Conservation (phyloP, 768 basidiomycete genomes). For the Fistulinella prunicolor region DNA sequence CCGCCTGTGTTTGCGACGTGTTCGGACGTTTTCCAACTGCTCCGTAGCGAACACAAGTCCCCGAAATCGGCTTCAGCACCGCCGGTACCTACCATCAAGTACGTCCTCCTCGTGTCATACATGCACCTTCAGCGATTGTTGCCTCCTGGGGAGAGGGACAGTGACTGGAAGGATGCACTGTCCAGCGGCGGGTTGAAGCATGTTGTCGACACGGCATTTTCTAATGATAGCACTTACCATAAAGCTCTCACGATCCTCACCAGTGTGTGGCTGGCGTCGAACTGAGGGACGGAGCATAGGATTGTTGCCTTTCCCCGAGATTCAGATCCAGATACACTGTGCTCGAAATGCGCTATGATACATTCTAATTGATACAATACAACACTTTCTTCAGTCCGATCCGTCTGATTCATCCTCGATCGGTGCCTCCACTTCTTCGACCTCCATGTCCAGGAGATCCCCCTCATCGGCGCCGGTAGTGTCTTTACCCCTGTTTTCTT, state of each 20-base stretch:
- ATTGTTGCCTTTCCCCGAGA: neutral
- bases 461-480: slow-evolving; percentile 50
- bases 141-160: slow-evolving; percentile 28
- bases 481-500: slow-evolving; percentile 43
- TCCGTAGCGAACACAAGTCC: slow-evolving; percentile 12
- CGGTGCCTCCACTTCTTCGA: slow-evolving; percentile 25
- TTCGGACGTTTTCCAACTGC: slow-evolving; percentile 29
- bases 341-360: neutral
- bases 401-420: slow-evolving; percentile 31
- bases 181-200: slow-evolving; percentile 23
- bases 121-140: slow-evolving; percentile 33
- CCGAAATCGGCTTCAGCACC: slow-evolving; percentile 5
- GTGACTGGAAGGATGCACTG: slow-evolving; percentile 33
- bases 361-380: neutral
- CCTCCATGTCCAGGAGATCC: slow-evolving; percentile 57
- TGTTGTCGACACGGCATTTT: slow-evolving; percentile 29
- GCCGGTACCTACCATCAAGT: slow-evolving; percentile 32
- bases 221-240: slow-evolving; percentile 24
- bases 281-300: neutral
- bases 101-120: slow-evolving; percentile 38
- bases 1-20: slow-evolving; percentile 24
- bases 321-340: neutral
- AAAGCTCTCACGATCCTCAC: slow-evolving; percentile 21
- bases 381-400: neutral
- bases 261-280: slow-evolving; percentile 14